Evolutionary conservation across 2,329 filamentous ascomycete genomes (phyloP), one percentile per base, ranked within the genome.

Genomic region (Pseudogymnoascus pannorum): DNA sequence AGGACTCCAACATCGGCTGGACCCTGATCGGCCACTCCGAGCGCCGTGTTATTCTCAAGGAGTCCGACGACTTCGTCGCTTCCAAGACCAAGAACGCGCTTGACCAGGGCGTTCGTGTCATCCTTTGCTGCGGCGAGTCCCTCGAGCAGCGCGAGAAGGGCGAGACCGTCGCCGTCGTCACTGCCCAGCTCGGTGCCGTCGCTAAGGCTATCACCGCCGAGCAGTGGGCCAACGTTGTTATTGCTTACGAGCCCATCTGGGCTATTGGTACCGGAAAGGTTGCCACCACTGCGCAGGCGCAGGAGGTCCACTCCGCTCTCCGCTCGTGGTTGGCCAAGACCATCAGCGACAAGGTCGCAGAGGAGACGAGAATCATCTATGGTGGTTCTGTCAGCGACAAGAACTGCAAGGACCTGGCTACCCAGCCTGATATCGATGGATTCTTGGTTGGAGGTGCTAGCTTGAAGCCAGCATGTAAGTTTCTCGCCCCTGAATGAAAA

Each of bases 211-310:
- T 80, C 65, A 73, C 69, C 68, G 81, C 88, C 80, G 79, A 91
- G 73, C 90, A 96, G 80, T 99, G 94, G 94, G 84, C 81, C 72
- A 94, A 94, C 81, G 85, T 99, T 67, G 94, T 99, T 75, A 84
- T 99, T 72, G 94, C 94, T 72, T 99, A 99, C 79, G 94, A 99
- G 85, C 94, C 94, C 72, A 95, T 99, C 82, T 99, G 94, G 93
- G 92, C 86, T 75, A 89, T 87, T 69, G 93, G 93, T 70, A 97
- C 94, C 68, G 94, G 94, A 77, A 95, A 94, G 81, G 91, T 95
- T 68, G 91, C 91, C 69, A 89, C 87, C 66, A 92, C 87, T 64
- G 82, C 91, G 78, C 92, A 96, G 83, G 92, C 92, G 62, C 92
- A 96, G 81, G 91, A 96, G 76, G 91, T 94, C 64, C 92, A 96